Conservation (phyloP, 768 basidiomycete species). For the Russula brevipes region DNA sequence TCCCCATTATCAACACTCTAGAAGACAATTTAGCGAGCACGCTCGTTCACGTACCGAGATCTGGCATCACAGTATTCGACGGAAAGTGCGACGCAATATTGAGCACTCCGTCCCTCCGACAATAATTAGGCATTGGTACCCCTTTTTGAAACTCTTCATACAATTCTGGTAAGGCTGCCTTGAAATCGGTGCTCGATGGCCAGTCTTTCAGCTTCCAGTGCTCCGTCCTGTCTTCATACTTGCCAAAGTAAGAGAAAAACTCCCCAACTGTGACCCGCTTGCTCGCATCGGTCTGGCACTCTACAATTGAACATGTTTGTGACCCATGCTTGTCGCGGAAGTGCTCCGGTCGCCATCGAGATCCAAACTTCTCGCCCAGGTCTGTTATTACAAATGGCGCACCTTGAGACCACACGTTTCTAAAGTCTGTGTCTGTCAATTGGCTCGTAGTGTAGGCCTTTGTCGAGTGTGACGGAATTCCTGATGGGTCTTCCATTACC, state of each 20-base stretch:
- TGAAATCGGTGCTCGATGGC: conserved; percentile 86
- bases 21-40: not conserved
- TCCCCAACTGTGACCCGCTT: conserved; percentile 60
- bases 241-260: conserved; percentile 78
- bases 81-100: conserved; percentile 92
- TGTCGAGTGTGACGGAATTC: conserved; percentile 37
- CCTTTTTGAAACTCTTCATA: conserved; percentile 80
- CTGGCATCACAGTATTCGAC: conserved; percentile 67
- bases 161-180: conserved; percentile 72
- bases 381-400: conserved; percentile 75
- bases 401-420: conserved; percentile 64
- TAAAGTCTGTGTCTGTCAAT: conserved; percentile 58
- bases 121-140: conserved; percentile 85
- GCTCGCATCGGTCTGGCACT: conserved; percentile 73
- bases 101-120: conserved; percentile 81
- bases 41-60: conserved; percentile 51
- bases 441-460: conserved; percentile 42
- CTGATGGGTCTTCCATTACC: conserved; percentile 11
- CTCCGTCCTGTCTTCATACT: conserved; percentile 49
- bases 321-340: conserved; percentile 65
- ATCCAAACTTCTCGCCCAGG: conserved; percentile 53
- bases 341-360: conserved; percentile 78
- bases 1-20: not conserved
- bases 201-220: conserved; percentile 90
- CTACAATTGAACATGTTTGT: conserved; percentile 65